Evolutionary conservation across 1,284 basidiomycete genomes (phyloP), one percentile per base, ranked within the genome.

Genomic region (Lentinus polychrous): DNA sequence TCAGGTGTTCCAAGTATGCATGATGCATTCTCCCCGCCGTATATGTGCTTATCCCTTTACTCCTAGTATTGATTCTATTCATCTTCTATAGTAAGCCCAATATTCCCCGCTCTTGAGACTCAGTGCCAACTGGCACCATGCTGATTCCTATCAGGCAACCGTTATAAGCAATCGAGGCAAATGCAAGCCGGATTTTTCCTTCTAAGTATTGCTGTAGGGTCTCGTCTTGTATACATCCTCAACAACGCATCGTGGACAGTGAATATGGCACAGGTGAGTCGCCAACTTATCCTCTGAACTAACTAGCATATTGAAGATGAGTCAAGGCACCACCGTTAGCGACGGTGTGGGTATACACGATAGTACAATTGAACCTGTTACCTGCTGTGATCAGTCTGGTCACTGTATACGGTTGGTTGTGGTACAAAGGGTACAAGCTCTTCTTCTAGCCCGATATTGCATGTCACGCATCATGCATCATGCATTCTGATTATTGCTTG

Each of bases 331-430:
- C 86, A 17, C 83, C 88, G 17, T 65, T 89, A 38, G 81, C 81
- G 4, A 88, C 86, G 0, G 58, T 83, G 5, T 90, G 87, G 86
- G 69, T 89, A 10, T 90, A 85, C 56, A 72, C 76, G 1, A 69
- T 88, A 40, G 68, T 86, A 8, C 82, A 86, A 52, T 69, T 88
- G 17, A 75, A 82, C 46, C 63, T 90, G 20, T 70, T 70, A 2
- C 75, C 76, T n/a, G 81, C 86, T 4, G 66, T 79, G 1, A 50
- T 78, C 20, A 80, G 75, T 54, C 67, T 90, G n/a, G 48, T 63
- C 2, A 49, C 73, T 7, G 74, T 83, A 23, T 76, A 70, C 3
- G 58, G 56, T 38, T 89, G 76, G 65, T 68, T 78, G 3, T 78
- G 79, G 79, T 83, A 73, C 72, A 74, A 75, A 43, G 74, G 70